Evolutionary conservation across 495 filamentous ascomycete genomes (phyloP).

Genomic region (Lophium mytilinum): DNA sequence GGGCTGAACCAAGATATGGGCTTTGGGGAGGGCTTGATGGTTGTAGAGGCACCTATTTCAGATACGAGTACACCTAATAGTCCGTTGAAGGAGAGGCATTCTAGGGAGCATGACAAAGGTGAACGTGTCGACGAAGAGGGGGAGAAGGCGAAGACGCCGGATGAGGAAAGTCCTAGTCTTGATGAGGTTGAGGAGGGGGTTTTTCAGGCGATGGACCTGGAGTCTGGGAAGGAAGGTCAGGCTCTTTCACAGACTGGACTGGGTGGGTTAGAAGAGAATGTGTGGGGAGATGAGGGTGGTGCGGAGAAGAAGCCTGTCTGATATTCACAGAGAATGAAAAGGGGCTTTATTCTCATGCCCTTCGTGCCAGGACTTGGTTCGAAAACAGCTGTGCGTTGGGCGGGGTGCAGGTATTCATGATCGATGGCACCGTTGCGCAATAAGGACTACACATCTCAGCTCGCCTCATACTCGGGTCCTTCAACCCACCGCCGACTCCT

Average conservation of each 20-base stretch:
- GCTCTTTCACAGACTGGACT: background rate
- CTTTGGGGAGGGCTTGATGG: background rate
- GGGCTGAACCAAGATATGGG: background rate
- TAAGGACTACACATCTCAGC: too few species aligned
- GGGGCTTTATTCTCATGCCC: too few species aligned
- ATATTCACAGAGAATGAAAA: too few species aligned
- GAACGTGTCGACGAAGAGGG: background rate
- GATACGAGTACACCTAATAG: slow-evolving; percentile 8
- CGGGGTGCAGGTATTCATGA: too few species aligned
- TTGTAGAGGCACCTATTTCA: slow-evolving; percentile 7
- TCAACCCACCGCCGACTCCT: too few species aligned
- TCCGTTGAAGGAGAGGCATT: background rate
- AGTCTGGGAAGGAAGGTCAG: background rate
- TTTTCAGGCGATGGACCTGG: slow-evolving; percentile 5
- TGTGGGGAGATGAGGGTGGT: too few species aligned
- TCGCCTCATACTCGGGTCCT: too few species aligned
- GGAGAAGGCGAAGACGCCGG: background rate
- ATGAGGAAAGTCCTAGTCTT: background rate
- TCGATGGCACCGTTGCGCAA: too few species aligned
- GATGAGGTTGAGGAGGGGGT: background rate
- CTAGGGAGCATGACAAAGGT: background rate
- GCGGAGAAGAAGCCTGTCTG: too few species aligned
- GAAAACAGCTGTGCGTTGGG: too few species aligned
- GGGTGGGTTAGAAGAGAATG: background rate
- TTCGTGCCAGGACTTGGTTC: too few species aligned